Percentiles rank a stretch among this genome's conserved stretches.
These are phyloP conservation scores for Trichoderma atroviride DNA, from an alignment of 2,329 filamentous ascomycete genomes.

Conservation along the genomic window DNA sequence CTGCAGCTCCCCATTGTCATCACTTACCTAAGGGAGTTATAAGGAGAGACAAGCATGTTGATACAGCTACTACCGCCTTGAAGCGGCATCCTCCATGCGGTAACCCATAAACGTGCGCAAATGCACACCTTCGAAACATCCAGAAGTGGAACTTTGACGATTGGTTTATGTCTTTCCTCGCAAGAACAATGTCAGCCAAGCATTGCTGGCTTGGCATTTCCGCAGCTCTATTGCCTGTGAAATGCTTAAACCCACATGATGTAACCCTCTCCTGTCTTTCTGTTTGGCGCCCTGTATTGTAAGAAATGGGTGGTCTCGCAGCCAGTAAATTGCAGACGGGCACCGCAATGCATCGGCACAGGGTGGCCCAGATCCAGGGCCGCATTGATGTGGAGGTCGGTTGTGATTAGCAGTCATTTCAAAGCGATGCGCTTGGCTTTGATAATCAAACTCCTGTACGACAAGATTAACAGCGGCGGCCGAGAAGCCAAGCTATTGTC, in stretches of 20 bases:
- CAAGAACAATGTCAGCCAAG: neutral
- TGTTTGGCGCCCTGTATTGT: slow-evolving; percentile 2
- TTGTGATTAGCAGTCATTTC: slow-evolving; percentile 1
- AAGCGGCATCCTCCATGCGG: neutral
- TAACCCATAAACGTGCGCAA: neutral
- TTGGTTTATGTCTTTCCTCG: neutral
- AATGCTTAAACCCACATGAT: neutral
- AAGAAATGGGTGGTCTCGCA: neutral
- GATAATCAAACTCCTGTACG: neutral
- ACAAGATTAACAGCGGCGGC: neutral
- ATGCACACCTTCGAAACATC: slow-evolving; percentile 3
- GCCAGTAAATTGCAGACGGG: slow-evolving; percentile 10
- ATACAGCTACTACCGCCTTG: neutral
- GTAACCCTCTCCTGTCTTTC: neutral
- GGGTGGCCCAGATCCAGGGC: slow-evolving; percentile 8
- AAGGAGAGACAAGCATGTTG: neutral
- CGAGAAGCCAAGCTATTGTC: neutral
- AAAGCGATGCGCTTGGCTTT: neutral
- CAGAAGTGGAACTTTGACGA: neutral
- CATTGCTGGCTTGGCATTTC: neutral
- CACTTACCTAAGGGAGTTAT: neutral
- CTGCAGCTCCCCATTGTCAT: neutral
- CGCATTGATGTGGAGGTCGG: neutral
- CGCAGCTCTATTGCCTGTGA: neutral
- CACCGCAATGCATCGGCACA: neutral